Percentiles rank a stretch among this genome's conserved stretches.
Conservation (phyloP, 192 early-diverging fungal genomes). For the Coemansia pectinata region DNA sequence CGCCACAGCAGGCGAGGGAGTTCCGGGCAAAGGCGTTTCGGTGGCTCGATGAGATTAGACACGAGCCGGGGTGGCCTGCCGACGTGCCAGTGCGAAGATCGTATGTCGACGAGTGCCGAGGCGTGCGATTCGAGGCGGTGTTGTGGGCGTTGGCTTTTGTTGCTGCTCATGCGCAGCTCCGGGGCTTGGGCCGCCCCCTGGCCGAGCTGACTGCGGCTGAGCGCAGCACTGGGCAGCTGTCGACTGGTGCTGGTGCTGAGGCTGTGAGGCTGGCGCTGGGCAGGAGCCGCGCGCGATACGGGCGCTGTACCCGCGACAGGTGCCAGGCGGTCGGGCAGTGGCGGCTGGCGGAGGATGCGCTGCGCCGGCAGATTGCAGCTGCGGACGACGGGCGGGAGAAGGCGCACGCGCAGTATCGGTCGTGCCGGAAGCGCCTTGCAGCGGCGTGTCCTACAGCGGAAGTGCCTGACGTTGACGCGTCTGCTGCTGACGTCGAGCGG, state of each 20-base stretch:
- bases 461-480: constrained; percentile 25
- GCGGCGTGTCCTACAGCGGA: not conserved
- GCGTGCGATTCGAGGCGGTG: constrained; percentile 37
- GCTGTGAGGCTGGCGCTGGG: not conserved
- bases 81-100: constrained; percentile 48
- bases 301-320: constrained; percentile 38
- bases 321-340: constrained; percentile 28
- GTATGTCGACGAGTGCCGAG: constrained; percentile 52
- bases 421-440: constrained; percentile 19
- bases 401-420: constrained; percentile 19
- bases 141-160: constrained; percentile 31
- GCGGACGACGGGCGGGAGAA: not conserved
- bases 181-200: not conserved
- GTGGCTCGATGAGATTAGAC: constrained; percentile 57
- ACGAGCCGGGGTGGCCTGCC: constrained; percentile 16
- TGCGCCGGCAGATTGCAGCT: not conserved
- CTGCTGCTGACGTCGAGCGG: constrained; percentile 12
- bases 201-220: not conserved
- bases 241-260: not conserved
- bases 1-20: constrained; percentile 57
- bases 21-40: constrained; percentile 60
- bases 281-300: constrained; percentile 28
- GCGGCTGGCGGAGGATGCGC: constrained; percentile 7
- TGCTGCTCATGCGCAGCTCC: constrained; percentile 12
- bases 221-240: not conserved